Evolutionary conservation across 116 monocot genomes (phyloP), one percentile per base, ranked within the genome.

Genomic region (Papilionanthe hybrid): DNA sequence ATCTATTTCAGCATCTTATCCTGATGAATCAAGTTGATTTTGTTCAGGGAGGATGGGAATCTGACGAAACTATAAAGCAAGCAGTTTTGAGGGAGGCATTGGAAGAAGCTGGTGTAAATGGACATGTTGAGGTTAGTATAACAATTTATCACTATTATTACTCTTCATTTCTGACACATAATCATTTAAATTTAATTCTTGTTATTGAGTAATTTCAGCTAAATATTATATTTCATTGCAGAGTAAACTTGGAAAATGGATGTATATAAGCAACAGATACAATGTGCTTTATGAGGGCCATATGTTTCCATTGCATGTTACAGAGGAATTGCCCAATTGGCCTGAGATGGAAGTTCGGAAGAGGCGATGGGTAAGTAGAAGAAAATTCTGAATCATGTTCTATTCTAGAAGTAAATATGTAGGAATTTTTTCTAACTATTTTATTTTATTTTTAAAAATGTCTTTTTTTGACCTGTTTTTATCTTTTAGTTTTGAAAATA

Each of bases 1-100:
- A 12, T 32, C 30, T 30, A 27, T 68, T 68, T 68, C 11, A 29
- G 30, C 43, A 72, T 42, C 42, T 43, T 73, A 15, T 44, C 0
- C 48, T 28, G 3, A 75, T 49, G 75, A 49, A 75, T 49, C 28
- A 49, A 12, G 3, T 5, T 48, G 27, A 75, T 50, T 27, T 50
- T 84, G 18, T 12, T 48, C 73, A 86, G 86, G 86, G 86, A 55
- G 82, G 86, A 30, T 86, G 86, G 86, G 86, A 86, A 75, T 58
- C 55, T 12, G 86, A 86, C 60, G 86, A 86, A 77, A 86, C 75
- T 8, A 69, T 82, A 55, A 81, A 76, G 17, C 63, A 83, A 80
- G 86, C 82, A 5, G 86, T 79, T 50, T 67, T 78, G 9, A 66
- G 86, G 72, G 86, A 86, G 78, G 86, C 85, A 4, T 72, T 78